Evolutionary conservation across 768 basidiomycete species (phyloP).

Genomic region (Boletus subparvulus): DNA sequence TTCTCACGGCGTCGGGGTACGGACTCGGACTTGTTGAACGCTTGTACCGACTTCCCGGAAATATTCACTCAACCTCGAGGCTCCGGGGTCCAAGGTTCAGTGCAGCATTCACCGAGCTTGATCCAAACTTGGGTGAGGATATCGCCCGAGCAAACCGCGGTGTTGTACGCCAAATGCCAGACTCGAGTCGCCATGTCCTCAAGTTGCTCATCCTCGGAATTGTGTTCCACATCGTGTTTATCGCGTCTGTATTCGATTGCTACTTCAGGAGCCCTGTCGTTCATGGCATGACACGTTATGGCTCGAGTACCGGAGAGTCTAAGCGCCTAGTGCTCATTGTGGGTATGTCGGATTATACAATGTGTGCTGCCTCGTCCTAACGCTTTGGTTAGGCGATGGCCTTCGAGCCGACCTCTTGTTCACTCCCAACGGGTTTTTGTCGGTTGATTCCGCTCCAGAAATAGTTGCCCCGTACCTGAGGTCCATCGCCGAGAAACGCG

Average conservation of each 20-base stretch:
- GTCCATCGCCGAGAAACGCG: slow-evolving; percentile 60
- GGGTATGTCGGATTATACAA: slow-evolving; percentile 44
- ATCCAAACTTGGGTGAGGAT: too few relatives aligned
- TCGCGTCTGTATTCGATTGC: slow-evolving; percentile 77
- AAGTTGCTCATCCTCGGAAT: slow-evolving; percentile 64
- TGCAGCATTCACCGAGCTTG: neutral
- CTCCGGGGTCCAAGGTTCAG: too few relatives aligned
- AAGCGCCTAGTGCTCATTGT: slow-evolving; percentile 80
- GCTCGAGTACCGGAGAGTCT: slow-evolving; percentile 47
- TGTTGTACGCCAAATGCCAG: slow-evolving; percentile 12
- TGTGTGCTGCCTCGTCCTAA: neutral
- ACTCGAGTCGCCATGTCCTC: slow-evolving; percentile 22
- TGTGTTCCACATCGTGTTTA: slow-evolving; percentile 72
- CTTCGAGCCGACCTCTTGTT: slow-evolving; percentile 81
- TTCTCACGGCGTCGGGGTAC: too few relatives aligned
- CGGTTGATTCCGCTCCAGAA: slow-evolving; percentile 49
- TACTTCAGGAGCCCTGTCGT: slow-evolving; percentile 86
- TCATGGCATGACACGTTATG: slow-evolving; percentile 67
- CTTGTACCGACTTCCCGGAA: neutral
- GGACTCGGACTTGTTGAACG: neutral
- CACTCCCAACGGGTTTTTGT: slow-evolving; percentile 56
- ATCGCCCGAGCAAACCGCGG: neutral
- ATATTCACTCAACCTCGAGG: neutral
- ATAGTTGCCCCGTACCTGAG: slow-evolving; percentile 75
- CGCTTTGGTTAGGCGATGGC: slow-evolving; percentile 61